Evolutionary conservation across 805 yeast species (phyloP), one percentile per base, ranked within the genome.

Genomic region (Candida endomychidarum): DNA sequence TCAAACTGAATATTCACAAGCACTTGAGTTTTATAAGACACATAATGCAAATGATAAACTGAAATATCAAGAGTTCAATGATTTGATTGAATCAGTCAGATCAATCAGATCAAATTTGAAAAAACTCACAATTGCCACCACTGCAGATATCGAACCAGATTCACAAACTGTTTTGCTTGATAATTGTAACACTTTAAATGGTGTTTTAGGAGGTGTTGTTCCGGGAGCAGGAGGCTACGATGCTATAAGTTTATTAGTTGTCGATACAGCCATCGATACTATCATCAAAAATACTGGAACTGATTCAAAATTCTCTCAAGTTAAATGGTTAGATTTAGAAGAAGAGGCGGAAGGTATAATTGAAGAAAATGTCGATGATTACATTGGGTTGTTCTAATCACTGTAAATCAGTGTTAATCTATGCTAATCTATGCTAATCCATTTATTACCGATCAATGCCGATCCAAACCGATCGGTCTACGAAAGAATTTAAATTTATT

Each of bases 171-270:
- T 50, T 1, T 67, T 93, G 5, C 63, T 93, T 6, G 79, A 91
- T 53, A 58, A 66, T 12, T 58, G 72, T 28, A 49, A 60, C 6
- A 32, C 41, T 7, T 55, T 86, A 15, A 67, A 67, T 0, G 99
- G 99, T 11, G 93, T 88, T 21, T 51, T 91, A 14, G 95, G 96
- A 0, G 97, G 96, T n/a, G 90, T 93, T 23, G 96, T 93, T 3
- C 99, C 99, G 0, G 99, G 99, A 2, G 99, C 99, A 0, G 99
- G 99, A 19, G 99, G 99, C 0, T 85, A 81, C 56, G 99, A 93
- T 66, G 99, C 99, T 0, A 77, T 93, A 14, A 77, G 95, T 41
- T 53, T 91, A 19, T 60, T 93, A 19, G 82, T 83, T 2, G 70
- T 75, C 2, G 78, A 74, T 19, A 53, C 60, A 1, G 58, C 75